Evolutionary conservation across 129 eudicot species (phyloP), one percentile per base, ranked within the genome.

Genomic region (Scalesia atractyloides): DNA sequence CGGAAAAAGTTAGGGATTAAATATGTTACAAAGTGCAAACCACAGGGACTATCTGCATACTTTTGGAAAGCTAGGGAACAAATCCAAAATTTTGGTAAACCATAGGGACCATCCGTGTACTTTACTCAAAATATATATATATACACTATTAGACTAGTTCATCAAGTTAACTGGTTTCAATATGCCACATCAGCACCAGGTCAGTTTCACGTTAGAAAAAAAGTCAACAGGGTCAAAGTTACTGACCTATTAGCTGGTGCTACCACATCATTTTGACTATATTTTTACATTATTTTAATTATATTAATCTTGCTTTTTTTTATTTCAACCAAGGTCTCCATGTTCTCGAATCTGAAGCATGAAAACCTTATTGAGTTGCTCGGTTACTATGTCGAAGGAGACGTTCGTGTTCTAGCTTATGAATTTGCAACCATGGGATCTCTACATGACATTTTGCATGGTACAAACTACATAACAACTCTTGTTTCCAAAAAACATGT

Each of bases 341-440:
- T 85, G 87, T 77, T 85, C 51, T 85, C 87, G 17, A 73, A 58
- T 16, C 63, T 85, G 75, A 85, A 85, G 78, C 82, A 85, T 20
- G 87, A 85, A 22, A 82, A 82, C 76, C 51, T 85, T 79, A 73
- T 85, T 9, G 90, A 85, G 78, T 73, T 82, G 83, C 73, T 76
- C 5, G 87, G 87, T 70, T 82, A 85, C 81, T 82, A 80, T 56
- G 85, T 85, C 10, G 87, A 85, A 78, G 87, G 87, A 30, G 66
- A 80, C 19, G 19, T 61, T 18, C 90, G 87, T 48, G 79, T 85
- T 36, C 51, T 85, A 75, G 87, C 83, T 71, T 85, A 82, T 53
- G 87, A 85, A 56, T 85, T 82, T 73, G 90, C 90, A 51, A 82
- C 87, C 47, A 85, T 82, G 90, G 90, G 90, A 59, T 82, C 90